Evolutionary conservation across 345 rosid genomes (phyloP).

Genomic region (Eucalyptus lansdowneana): DNA sequence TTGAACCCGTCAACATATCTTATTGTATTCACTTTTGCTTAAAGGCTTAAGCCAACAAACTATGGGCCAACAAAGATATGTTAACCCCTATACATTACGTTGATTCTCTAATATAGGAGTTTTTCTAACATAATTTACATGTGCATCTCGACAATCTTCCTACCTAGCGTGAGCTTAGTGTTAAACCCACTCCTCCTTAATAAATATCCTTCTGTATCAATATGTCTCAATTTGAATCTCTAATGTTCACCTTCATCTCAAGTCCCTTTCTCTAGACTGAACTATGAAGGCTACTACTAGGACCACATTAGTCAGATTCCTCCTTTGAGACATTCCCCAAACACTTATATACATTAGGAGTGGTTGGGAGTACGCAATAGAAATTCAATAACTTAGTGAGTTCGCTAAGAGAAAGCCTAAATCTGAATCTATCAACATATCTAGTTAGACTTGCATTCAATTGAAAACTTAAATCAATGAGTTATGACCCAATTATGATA

Average conservation of each 20-base stretch:
- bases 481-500: neutral
- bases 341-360: neutral
- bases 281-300: neutral
- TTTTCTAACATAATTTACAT: neutral
- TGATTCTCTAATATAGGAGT: neutral
- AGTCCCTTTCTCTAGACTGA: neutral
- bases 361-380: neutral
- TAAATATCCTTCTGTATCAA: neutral
- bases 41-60: neutral
- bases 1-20: fast-evolving
- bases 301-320: neutral
- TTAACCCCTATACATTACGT: neutral
- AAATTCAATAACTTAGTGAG: neutral
- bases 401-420: neutral
- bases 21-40: neutral
- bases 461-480: neutral
- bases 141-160: neutral
- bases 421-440: neutral
- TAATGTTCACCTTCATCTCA: neutral
- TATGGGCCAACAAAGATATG: neutral
- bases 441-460: neutral
- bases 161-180: neutral
- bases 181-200: neutral
- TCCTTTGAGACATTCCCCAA: neutral
- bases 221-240: neutral